These are phyloP conservation scores for Erigeron philadelphicus DNA, from an alignment of 140 eudicot genomes.

Conservation along the genomic window DNA sequence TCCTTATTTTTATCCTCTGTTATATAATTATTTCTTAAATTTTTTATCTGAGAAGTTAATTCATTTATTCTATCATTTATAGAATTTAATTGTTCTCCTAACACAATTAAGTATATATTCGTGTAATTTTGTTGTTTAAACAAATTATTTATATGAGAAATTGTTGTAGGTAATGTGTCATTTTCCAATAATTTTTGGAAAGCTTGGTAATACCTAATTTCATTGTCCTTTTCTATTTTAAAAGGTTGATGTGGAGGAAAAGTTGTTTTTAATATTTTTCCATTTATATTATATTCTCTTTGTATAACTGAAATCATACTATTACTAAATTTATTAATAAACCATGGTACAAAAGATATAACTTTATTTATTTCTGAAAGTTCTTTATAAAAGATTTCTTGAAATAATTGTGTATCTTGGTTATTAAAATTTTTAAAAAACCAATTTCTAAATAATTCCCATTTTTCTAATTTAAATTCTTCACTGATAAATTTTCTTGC, in stretches of 20 bases:
- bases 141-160: background rate
- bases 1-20: background rate
- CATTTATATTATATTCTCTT: no score
- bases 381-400: no score
- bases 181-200: background rate
- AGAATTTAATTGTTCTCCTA: conserved; percentile 2
- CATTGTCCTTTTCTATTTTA: background rate
- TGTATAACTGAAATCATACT: no score
- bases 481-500: no score
- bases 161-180: background rate
- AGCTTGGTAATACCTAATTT: background rate
- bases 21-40: background rate
- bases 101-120: background rate
- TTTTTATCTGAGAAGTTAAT: background rate
- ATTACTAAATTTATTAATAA: no score
- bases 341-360: no score
- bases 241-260: conserved; percentile 1
- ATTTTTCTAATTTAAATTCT: no score
- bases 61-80: conserved; percentile 1
- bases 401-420: no score
- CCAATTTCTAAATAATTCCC: no score
- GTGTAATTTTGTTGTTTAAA: background rate
- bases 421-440: no score
- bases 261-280: no score
- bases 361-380: no score